Conservation (phyloP, 257 asterid genomes). For the Nicotiana sylvestris region DNA sequence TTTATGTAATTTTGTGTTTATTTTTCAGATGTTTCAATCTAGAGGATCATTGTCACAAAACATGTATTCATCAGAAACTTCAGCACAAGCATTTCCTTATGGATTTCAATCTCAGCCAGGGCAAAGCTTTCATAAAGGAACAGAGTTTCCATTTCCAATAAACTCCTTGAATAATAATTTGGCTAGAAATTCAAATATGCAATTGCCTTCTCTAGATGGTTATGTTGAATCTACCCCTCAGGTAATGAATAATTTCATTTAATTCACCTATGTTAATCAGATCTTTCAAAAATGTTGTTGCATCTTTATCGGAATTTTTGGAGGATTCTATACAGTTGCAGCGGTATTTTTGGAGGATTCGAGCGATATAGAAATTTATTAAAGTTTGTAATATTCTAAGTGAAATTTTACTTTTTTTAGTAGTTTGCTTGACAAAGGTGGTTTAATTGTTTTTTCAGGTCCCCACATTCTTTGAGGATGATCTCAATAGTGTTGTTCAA, state of each 20-base stretch:
- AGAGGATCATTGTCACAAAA: slow-evolving; percentile 43
- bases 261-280: neutral
- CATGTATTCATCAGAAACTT: slow-evolving; percentile 34
- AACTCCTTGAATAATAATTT: slow-evolving; percentile 33
- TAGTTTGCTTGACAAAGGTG: neutral
- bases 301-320: neutral
- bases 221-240: slow-evolving; percentile 50
- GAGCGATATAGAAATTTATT: neutral
- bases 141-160: slow-evolving; percentile 31
- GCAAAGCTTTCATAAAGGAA: slow-evolving; percentile 29
- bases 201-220: slow-evolving; percentile 42
- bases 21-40: slow-evolving; percentile 46
- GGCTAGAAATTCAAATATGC: slow-evolving; percentile 32
- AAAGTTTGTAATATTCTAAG: neutral
- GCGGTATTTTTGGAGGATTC: neutral
- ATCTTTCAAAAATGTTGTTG: neutral
- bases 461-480: slow-evolving; percentile 72
- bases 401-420: neutral
- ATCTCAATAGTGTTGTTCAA: slow-evolving; percentile 75
- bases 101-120: slow-evolving; percentile 41
- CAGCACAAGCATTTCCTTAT: slow-evolving; percentile 31
- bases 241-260: slow-evolving; percentile 26
- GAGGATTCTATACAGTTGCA: neutral
- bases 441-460: slow-evolving; percentile 34
- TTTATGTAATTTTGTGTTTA: neutral